Evolutionary conservation across 1,284 basidiomycete species (phyloP).

Genomic region (Dichomitus squalens): DNA sequence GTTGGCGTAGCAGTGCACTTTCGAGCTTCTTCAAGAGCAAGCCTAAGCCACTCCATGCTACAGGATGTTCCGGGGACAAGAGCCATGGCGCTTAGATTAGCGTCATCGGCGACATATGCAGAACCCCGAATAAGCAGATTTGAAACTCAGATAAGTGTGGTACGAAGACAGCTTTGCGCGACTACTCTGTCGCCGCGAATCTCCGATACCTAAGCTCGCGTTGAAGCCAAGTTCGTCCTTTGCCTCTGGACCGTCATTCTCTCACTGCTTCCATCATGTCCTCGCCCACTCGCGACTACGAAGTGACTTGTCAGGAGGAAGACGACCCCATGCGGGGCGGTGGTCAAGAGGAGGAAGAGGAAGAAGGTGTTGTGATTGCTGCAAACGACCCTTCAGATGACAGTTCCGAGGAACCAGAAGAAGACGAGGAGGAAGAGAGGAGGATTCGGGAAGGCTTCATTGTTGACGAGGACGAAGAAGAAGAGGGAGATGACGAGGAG

Average conservation of each 20-base stretch:
- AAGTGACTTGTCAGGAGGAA: slow-evolving; percentile 36
- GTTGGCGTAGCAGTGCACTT: slow-evolving; percentile 75
- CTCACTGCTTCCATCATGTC: slow-evolving; percentile 49
- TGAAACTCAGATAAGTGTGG: not conserved
- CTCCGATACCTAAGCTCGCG: slow-evolving; percentile 16
- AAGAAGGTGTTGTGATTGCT: slow-evolving; percentile 52
- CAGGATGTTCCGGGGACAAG: not conserved
- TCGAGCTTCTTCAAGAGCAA: slow-evolving; percentile 74
- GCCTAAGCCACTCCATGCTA: slow-evolving; percentile 49
- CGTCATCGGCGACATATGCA: not conserved
- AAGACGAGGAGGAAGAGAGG: slow-evolving; percentile 80
- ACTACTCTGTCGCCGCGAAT: not conserved
- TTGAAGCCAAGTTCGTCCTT: slow-evolving; percentile 15
- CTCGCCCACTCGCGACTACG: slow-evolving; percentile 43
- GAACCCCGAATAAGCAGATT: not conserved
- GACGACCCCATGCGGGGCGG: slow-evolving; percentile 63
- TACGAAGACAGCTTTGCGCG: not conserved
- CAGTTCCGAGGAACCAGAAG: slow-evolving; percentile 84
- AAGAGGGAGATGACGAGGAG: slow-evolving; percentile 63
- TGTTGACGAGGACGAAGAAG: slow-evolving; percentile 81
- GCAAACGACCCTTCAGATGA: slow-evolving; percentile 60
- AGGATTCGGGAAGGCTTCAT: slow-evolving; percentile 82
- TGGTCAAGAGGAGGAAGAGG: slow-evolving; percentile 50
- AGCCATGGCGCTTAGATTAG: not conserved
- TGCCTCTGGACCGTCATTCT: slow-evolving; percentile 12